Conservation (phyloP, 805 yeast species). For the Lachancea waltii region DNA sequence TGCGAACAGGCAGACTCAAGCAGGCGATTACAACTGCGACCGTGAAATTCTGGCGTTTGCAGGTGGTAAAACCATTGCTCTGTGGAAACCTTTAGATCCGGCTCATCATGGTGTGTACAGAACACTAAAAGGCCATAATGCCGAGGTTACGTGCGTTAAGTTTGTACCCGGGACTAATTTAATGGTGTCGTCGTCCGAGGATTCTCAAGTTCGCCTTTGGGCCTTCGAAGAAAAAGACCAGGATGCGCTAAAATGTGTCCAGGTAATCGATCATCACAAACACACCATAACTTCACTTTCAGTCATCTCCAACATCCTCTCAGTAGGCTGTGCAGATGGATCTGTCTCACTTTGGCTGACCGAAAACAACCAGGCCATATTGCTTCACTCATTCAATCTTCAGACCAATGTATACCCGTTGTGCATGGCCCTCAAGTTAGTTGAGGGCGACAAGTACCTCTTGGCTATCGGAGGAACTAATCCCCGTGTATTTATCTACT, state of each 20-base stretch:
- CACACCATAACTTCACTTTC: constrained; percentile 53
- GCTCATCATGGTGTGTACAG: constrained; percentile 40
- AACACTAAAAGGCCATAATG: constrained; percentile 56
- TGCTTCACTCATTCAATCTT: constrained; percentile 23
- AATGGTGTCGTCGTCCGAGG: constrained; percentile 64
- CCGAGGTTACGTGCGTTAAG: constrained; percentile 60
- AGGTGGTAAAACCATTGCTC: constrained; percentile 56
- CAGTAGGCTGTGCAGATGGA: constrained; percentile 64
- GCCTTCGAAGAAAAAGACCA: constrained; percentile 9
- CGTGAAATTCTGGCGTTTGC: constrained; percentile 57
- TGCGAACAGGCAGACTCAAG: constrained; percentile 60
- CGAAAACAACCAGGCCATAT: constrained; percentile 15
- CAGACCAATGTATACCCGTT: constrained; percentile 26
- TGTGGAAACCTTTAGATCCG: constrained; percentile 54
- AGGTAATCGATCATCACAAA: constrained; percentile 36
- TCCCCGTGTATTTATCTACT: constrained; percentile 45
- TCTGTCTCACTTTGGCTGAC: constrained; percentile 44
- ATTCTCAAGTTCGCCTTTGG: constrained; percentile 60
- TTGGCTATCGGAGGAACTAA: constrained; percentile 73
- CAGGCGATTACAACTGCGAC: constrained; percentile 43
- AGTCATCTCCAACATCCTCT: constrained; percentile 38
- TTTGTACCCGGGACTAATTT: constrained; percentile 42
- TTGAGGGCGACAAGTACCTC: constrained; percentile 34
- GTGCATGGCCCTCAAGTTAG: constrained; percentile 22
- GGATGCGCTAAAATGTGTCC: constrained; percentile 18